Percentiles rank a stretch among this genome's conserved stretches.
phyloP scores from a whole-genome alignment of 163 green algal genomes.

The Chlorella variabilis region DNA sequence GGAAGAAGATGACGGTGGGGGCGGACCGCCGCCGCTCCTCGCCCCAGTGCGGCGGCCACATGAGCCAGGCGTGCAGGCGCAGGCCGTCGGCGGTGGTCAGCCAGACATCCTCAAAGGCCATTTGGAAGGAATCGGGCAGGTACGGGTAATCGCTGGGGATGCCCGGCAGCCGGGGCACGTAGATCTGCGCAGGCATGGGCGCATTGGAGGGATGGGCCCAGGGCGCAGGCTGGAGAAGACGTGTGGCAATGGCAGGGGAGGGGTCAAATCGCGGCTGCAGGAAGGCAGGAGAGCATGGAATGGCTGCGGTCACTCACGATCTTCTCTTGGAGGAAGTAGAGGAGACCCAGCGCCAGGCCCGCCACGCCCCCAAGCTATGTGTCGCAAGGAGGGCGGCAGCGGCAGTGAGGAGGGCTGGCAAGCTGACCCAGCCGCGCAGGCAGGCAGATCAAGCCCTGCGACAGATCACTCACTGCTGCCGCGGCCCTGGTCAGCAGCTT shows the following conservation, averaged over 20 bases:
- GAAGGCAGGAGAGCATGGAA: too few species aligned
- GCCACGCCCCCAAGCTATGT: slow-evolving; percentile 48
- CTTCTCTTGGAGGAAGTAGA: slow-evolving; percentile 82
- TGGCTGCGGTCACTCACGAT: slow-evolving; percentile 58
- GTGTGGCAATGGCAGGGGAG: too few species aligned
- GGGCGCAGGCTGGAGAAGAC: too few species aligned
- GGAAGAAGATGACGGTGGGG: slow-evolving; percentile 76
- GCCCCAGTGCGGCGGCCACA: slow-evolving; percentile 66
- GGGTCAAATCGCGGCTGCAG: too few species aligned
- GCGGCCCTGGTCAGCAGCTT: not conserved
- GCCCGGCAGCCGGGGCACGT: slow-evolving; percentile 80
- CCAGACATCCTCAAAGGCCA: slow-evolving; percentile 80
- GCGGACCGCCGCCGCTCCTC: slow-evolving; percentile 45
- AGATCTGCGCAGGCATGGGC: slow-evolving; percentile 67
- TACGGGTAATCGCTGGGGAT: slow-evolving; percentile 61
- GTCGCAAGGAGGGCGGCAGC: not conserved
- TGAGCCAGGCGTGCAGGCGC: slow-evolving; percentile 89
- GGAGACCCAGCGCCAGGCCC: slow-evolving; percentile 51
- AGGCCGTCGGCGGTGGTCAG: slow-evolving; percentile 72
- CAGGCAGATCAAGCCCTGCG: too few species aligned
- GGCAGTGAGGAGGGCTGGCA: not conserved
- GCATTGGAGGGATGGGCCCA: too few species aligned
- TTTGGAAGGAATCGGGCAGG: slow-evolving; percentile 62
- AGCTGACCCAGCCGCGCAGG: too few species aligned
- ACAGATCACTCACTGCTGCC: not conserved